Evolutionary conservation across 257 asterid genomes (phyloP).

Genomic region (Euphrasia confusa): DNA sequence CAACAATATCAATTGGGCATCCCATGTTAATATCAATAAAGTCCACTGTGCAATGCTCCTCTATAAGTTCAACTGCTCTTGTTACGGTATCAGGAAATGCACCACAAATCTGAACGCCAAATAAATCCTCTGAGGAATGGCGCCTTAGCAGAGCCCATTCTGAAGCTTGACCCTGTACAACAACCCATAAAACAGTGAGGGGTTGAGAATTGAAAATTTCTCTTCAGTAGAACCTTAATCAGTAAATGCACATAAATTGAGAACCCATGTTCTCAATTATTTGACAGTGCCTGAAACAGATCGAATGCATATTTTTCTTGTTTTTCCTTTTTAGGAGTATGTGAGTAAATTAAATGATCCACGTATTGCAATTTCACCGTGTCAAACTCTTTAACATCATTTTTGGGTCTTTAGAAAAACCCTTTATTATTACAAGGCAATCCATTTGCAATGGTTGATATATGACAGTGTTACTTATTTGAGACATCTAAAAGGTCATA

Average conservation of each 20-base stretch:
- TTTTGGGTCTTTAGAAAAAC: neutral
- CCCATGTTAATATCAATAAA: conserved; percentile 98
- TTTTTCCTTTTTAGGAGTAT: neutral
- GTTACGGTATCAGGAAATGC: conserved; percentile 94
- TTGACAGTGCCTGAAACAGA: neutral
- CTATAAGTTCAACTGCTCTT: conserved; percentile 86
- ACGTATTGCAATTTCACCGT: neutral
- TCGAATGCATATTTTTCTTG: neutral
- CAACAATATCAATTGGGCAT: conserved; percentile 92
- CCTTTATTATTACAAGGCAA: neutral
- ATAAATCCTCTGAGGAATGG: conserved; percentile 80
- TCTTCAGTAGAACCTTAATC: conserved; percentile 4
- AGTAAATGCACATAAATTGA: neutral
- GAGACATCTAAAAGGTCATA: too few species aligned
- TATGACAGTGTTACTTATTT: too few species aligned
- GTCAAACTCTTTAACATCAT: neutral
- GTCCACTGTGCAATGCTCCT: conserved; percentile 81
- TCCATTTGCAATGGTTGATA: too few species aligned
- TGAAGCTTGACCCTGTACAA: conserved; percentile 88
- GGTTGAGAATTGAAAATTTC: conserved; percentile 4
- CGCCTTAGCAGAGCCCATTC: conserved; percentile 99
- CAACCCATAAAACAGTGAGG: conserved; percentile 20
- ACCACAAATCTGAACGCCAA: conserved; percentile 98
- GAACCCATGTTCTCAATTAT: neutral
- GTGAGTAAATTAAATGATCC: neutral